Percentiles rank a stretch among this genome's conserved stretches.
Conservation (phyloP, 805 yeast genomes). For the Candida germanica region DNA sequence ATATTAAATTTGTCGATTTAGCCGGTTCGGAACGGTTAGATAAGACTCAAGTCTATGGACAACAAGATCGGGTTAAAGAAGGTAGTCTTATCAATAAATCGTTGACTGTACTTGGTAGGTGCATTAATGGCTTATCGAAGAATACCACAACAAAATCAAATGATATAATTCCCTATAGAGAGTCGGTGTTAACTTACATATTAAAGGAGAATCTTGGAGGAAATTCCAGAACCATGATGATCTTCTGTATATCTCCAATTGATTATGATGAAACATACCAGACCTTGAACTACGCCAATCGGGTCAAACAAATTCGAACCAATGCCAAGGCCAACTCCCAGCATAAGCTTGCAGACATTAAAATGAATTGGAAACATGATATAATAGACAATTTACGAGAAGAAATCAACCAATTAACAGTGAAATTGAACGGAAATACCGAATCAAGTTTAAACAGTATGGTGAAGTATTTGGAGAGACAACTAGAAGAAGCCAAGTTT, state of each 20-base stretch:
- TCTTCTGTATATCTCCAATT: slow-evolving; percentile 81
- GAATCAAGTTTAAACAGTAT: slow-evolving; percentile 19
- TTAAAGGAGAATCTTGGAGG: slow-evolving; percentile 78
- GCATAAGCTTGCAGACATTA: slow-evolving; percentile 22
- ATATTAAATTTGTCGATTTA: slow-evolving; percentile 68
- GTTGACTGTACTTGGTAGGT: slow-evolving; percentile 73
- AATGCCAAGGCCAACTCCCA: slow-evolving; percentile 46
- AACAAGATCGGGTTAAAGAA: slow-evolving; percentile 57
- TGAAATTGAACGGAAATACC: slow-evolving; percentile 15
- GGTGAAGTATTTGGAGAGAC: slow-evolving; percentile 30
- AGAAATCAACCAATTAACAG: slow-evolving; percentile 31
- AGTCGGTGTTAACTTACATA: slow-evolving; percentile 71
- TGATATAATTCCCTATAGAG: slow-evolving; percentile 60
- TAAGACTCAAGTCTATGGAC: slow-evolving; percentile 59
- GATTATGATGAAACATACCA: slow-evolving; percentile 77
- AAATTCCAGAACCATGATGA: slow-evolving; percentile 80
- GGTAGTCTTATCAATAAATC: slow-evolving; percentile 79
- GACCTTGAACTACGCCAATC: slow-evolving; percentile 74
- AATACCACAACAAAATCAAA: slow-evolving; percentile 18
- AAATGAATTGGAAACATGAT: slow-evolving; percentile 33
- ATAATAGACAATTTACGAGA: slow-evolving; percentile 25
- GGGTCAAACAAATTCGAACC: slow-evolving; percentile 68
- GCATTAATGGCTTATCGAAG: slow-evolving; percentile 48
- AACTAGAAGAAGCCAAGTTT: slow-evolving; percentile 27
- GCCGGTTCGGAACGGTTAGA: slow-evolving; percentile 79